Evolutionary conservation across 306 rosid genomes (phyloP).

Genomic region (Castanopsis chinensis): DNA sequence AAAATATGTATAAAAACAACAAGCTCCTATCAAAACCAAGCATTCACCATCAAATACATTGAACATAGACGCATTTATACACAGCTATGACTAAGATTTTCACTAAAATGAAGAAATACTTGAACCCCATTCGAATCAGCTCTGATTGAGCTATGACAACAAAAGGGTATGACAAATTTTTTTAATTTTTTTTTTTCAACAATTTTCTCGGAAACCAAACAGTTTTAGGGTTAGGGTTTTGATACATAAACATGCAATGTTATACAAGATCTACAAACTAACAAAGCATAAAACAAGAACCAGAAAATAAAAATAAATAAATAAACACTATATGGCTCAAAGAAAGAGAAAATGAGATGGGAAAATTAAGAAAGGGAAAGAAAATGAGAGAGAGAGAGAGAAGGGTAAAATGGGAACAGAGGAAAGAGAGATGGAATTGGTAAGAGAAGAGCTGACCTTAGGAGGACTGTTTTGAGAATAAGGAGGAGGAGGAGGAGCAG

Average conservation of each 20-base stretch:
- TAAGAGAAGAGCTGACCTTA: too few species aligned
- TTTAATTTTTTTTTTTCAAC: not conserved
- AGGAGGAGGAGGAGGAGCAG: too few species aligned
- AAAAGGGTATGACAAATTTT: not conserved
- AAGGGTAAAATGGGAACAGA: too few species aligned
- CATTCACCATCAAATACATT: not conserved
- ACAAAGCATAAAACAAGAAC: not conserved
- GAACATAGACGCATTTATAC: not conserved
- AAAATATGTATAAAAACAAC: too few species aligned
- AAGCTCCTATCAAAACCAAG: slow-evolving; percentile 7
- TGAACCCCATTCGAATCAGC: not conserved
- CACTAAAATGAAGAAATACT: not conserved
- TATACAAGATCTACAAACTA: not conserved
- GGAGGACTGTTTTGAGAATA: too few species aligned
- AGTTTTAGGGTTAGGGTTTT: not conserved
- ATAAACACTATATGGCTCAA: slow-evolving; percentile 16
- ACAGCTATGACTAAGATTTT: not conserved
- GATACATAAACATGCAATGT: not conserved
- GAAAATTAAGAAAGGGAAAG: not conserved
- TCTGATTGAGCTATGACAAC: too few species aligned
- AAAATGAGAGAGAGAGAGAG: not conserved
- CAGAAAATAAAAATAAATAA: not conserved
- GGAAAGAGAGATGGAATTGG: too few species aligned
- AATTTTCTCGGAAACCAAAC: not conserved
- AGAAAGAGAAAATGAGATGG: not conserved